phyloP scores from a whole-genome alignment of 768 basidiomycete genomes.

The Podaxis sp. region DNA sequence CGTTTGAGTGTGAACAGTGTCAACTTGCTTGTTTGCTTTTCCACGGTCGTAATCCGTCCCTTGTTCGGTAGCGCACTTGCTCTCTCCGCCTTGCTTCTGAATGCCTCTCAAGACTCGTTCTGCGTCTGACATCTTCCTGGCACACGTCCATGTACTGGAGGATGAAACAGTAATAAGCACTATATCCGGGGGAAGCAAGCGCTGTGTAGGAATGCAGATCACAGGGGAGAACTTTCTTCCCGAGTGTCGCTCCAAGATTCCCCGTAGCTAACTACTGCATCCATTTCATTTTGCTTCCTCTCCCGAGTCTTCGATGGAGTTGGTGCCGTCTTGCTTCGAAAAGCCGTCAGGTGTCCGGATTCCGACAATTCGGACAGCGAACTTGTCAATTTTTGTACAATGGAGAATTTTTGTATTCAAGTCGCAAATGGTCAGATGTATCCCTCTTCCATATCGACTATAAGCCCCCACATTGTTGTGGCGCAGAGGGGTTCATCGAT shows the following conservation, averaged over 20 bases:
- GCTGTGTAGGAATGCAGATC: neutral
- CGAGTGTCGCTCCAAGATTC: neutral
- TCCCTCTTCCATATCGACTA: neutral
- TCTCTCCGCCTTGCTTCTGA: neutral
- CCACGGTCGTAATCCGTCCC: constrained; percentile 5
- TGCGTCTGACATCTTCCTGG: too few species aligned
- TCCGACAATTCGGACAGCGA: neutral
- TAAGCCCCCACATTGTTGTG: neutral
- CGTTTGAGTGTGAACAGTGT: neutral
- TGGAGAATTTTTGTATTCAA: neutral
- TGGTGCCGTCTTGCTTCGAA: neutral
- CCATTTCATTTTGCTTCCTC: neutral
- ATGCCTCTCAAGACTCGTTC: too few species aligned
- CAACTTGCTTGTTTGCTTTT: neutral
- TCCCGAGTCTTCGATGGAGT: neutral
- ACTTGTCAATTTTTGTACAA: neutral
- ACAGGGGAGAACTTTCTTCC: neutral
- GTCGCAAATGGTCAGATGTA: neutral
- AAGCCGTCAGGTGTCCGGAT: neutral
- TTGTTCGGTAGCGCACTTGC: neutral
- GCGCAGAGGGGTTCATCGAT: neutral
- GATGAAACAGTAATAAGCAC: neutral
- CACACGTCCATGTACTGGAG: too few species aligned
- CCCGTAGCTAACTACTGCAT: neutral
- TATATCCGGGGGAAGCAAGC: neutral